These are phyloP conservation scores for Colletotrichum echinochloae DNA, from an alignment of 2,329 filamentous ascomycete species.

Conservation along the genomic window DNA sequence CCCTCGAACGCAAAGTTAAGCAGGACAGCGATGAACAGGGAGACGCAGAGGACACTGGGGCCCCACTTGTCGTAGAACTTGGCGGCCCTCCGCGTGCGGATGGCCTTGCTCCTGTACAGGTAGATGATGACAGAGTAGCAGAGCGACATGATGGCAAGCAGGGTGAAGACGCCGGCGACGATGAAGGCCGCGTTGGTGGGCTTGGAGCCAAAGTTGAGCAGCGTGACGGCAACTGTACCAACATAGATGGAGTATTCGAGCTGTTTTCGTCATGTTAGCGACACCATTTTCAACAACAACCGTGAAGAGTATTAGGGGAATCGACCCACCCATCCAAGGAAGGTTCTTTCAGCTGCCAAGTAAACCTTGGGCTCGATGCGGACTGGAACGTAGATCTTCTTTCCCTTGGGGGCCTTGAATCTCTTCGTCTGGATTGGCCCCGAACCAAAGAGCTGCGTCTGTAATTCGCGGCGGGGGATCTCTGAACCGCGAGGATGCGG, in stretches of 20 bases:
- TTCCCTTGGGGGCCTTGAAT: conserved; percentile 82
- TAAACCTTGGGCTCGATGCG: conserved; percentile 98
- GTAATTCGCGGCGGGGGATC: conserved; percentile 69
- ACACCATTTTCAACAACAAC: background rate
- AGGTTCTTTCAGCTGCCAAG: conserved; percentile 95
- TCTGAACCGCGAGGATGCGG: conserved; percentile 67
- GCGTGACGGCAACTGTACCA: conserved; percentile 84
- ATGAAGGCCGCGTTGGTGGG: conserved; percentile 70
- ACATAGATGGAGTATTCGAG: conserved; percentile 97
- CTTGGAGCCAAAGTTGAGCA: conserved; percentile 82
- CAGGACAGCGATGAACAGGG: conserved; percentile 78
- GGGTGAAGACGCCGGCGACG: conserved; percentile 82
- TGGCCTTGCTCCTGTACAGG: conserved; percentile 87
- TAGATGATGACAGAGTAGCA: conserved; percentile 88
- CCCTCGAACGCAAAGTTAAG: conserved; percentile 86
- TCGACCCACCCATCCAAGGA: conserved; percentile 84
- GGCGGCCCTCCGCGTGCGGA: conserved; percentile 84
- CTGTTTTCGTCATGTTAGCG: conserved; percentile 55
- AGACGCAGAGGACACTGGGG: conserved; percentile 79
- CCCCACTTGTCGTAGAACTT: conserved; percentile 93
- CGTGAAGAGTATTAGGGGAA: background rate
- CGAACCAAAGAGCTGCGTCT: conserved; percentile 64
- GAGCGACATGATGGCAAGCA: conserved; percentile 82
- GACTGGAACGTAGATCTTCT: conserved; percentile 95
- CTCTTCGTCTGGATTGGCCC: conserved; percentile 67